phyloP scores from a whole-genome alignment of 129 eudicot species.

The Flaveria robusta region DNA sequence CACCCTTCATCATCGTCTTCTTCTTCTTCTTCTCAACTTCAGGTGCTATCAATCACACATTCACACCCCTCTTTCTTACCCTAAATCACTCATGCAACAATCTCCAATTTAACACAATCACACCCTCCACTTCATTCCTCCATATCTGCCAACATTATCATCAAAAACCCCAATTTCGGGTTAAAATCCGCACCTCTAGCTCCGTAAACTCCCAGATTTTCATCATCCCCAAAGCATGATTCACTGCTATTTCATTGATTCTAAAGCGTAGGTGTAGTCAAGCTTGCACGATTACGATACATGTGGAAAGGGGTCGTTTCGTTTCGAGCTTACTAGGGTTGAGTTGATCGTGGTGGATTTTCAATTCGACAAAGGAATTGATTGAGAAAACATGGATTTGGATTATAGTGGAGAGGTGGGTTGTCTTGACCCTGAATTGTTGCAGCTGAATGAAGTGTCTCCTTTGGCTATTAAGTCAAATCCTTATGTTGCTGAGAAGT shows the following conservation, averaged over 20 bases:
- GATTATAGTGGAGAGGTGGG: conserved; percentile 63
- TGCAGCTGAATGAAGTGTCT: conserved; percentile 75
- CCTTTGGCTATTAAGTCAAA: conserved; percentile 63
- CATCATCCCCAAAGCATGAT: background rate
- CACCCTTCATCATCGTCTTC: background rate
- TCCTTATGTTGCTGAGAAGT: conserved; percentile 65
- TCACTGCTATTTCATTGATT: background rate
- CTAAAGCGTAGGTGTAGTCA: background rate
- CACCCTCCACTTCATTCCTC: background rate
- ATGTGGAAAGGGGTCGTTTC: conserved; percentile 10
- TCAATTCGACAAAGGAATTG: background rate
- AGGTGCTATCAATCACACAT: conserved; percentile 17
- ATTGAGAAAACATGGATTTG: conserved; percentile 52
- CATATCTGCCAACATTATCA: conserved; percentile 11
- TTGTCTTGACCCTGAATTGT: conserved; percentile 61
- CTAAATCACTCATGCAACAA: conserved; percentile 26
- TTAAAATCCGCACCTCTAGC: too few relatives aligned
- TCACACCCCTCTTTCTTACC: too few relatives aligned
- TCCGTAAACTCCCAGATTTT: background rate
- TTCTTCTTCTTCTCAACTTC: conserved; percentile 24
- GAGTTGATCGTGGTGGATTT: conserved; percentile 18
- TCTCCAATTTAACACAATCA: background rate
- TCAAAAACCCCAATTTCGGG: conserved; percentile 9
- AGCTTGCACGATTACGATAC: background rate
- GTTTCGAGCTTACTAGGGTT: conserved; percentile 20